Evolutionary conservation across 2,329 filamentous ascomycete genomes (phyloP), one percentile per base, ranked within the genome.

Genomic region (Chaetomium strumarium): DNA sequence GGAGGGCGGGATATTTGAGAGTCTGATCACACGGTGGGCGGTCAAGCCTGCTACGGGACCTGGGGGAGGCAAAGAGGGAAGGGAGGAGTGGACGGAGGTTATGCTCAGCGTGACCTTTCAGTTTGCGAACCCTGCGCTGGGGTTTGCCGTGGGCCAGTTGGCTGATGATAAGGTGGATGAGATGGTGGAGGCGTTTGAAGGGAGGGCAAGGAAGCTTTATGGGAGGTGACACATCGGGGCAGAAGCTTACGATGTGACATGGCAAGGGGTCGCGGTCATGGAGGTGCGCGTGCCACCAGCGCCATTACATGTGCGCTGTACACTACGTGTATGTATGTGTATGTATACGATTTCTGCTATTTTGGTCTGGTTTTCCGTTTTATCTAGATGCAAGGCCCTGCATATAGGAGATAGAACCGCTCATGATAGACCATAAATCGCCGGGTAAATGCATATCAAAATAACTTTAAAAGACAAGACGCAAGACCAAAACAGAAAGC

Each of bases 101-200:
- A 77, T 80, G 61, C 71, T 99, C 60, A 75, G 77, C 52, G 85
- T 99, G 61, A 80, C 84, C 57, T 96, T 91, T 67, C 81, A 85
- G 68, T 96, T 99, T 67, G 78, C 82, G 61, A 97, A 91, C 70
- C 89, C 91, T n/a, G 68, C 96, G 52, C 95, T 96, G 72, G 85
- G 84, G 39, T 83, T 87, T 17, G 75, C 96, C 65, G 93, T 91
- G 67, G 79, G 83, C 36, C 85, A 88, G 33, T 84, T 93, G 20
- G 89, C 90, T 59, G 86, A 89, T 31, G 90, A 88, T 70, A 83
- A 96, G 58, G 92, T 90, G 1, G 84, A 83, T 4, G 77, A 87
- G 58, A 96, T 99, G 90, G 87, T 97, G 59, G 84, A 88, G 68
- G 92, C 93, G 1, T 99, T 99, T 73, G 91, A 96, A 73, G 80